phyloP scores from a whole-genome alignment of 495 filamentous ascomycete species.

The Acidomyces sp. region DNA sequence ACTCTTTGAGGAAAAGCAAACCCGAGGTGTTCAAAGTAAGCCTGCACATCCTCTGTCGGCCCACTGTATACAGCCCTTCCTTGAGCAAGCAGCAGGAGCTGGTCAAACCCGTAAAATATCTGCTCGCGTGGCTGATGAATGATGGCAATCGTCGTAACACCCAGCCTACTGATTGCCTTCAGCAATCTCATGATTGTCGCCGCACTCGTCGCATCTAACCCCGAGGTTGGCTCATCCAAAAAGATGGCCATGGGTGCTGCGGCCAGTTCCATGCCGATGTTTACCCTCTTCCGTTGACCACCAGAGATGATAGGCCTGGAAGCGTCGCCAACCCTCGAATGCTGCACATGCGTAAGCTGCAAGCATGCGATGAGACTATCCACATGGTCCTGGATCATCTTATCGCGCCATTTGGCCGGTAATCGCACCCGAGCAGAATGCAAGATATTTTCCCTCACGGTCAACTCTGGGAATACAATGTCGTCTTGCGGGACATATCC shows the following conservation, averaged over 20 bases:
- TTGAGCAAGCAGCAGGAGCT: constrained; percentile 62
- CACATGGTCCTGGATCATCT: constrained; percentile 39
- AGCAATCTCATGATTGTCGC: constrained; percentile 44
- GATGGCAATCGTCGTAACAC: constrained; percentile 36
- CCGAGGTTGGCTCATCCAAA: constrained; percentile 52
- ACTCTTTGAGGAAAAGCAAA: constrained; percentile 31
- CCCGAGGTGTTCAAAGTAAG: constrained; percentile 35
- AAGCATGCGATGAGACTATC: constrained; percentile 42
- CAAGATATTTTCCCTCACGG: constrained; percentile 26
- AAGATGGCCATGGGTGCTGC: constrained; percentile 54
- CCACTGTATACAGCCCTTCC: constrained; percentile 84
- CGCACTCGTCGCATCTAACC: constrained; percentile 50
- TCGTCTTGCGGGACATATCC: constrained; percentile 29
- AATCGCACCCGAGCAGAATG: constrained; percentile 26
- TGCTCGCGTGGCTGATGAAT: constrained; percentile 84
- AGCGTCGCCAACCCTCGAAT: constrained; percentile 19
- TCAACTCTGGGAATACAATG: constrained; percentile 23
- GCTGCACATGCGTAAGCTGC: constrained; percentile 32
- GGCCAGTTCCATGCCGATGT: constrained; percentile 47
- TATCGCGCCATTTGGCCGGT: constrained; percentile 17
- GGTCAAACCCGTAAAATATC: constrained; percentile 83
- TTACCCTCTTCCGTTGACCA: constrained; percentile 37
- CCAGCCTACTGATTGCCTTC: constrained; percentile 33
- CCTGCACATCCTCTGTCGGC: constrained; percentile 46
- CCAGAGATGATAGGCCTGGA: constrained; percentile 35